phyloP scores from a whole-genome alignment of 768 basidiomycete genomes.

The Tylopilus intermedius region DNA sequence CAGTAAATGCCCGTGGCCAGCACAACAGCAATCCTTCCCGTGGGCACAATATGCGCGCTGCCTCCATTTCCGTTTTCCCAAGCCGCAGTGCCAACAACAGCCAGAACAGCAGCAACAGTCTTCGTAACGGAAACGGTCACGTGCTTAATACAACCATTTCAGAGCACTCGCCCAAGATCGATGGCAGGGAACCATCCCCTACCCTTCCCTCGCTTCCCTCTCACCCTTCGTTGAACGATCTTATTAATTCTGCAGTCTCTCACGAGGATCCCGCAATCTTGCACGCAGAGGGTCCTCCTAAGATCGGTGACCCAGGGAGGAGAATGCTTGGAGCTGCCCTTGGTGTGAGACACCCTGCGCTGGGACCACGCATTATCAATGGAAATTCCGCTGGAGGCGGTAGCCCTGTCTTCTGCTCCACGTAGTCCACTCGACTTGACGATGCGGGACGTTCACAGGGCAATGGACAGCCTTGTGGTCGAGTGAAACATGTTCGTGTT shows the following conservation, averaged over 20 bases:
- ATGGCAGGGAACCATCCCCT: constrained; percentile 70
- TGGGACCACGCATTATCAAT: constrained; percentile 55
- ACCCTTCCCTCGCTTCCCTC: constrained; percentile 76
- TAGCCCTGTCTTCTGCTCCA: constrained; percentile 18
- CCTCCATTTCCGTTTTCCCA: constrained; percentile 61
- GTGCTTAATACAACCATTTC: constrained; percentile 44
- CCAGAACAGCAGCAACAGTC: constrained; percentile 26
- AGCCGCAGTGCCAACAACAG: constrained; percentile 43
- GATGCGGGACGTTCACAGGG: constrained; percentile 67
- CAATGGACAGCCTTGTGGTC: constrained; percentile 71
- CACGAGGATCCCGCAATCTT: constrained; percentile 66
- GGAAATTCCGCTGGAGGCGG: constrained; percentile 36
- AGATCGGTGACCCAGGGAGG: constrained; percentile 85
- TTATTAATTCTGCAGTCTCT: constrained; percentile 68
- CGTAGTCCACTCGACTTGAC: constrained; percentile 47
- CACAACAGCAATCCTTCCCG: constrained; percentile 59
- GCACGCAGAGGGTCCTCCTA: constrained; percentile 50
- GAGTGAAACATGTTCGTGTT: constrained; percentile 43
- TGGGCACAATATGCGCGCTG: constrained; percentile 65
- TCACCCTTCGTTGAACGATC: constrained; percentile 79
- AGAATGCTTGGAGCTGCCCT: constrained; percentile 85
- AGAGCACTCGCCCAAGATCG: constrained; percentile 40
- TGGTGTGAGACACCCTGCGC: constrained; percentile 74
- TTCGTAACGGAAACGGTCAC: constrained; percentile 32
- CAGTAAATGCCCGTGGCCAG: constrained; percentile 69